A percentile compares a stretch with the other conserved stretches of the same genome.
Evolutionary conservation across 2,329 filamentous ascomycete genomes (phyloP).

Genomic region (Stemphylium vesicarium): DNA sequence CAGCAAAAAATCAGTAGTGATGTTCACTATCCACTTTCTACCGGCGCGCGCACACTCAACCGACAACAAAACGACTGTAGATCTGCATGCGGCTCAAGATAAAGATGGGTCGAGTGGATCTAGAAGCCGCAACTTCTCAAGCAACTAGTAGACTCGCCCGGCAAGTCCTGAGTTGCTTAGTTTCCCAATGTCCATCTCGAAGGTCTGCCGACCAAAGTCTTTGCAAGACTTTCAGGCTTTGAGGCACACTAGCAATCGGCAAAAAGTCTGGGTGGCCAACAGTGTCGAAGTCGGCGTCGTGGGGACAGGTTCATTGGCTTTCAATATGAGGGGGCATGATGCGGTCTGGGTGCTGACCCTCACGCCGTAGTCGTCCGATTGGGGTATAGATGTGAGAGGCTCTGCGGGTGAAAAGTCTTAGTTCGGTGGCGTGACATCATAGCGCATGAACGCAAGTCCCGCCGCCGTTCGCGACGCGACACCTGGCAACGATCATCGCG

Average conservation of each 20-base stretch:
- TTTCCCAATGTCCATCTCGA: background rate
- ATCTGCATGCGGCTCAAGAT: constrained; percentile 12
- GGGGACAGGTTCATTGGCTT: background rate
- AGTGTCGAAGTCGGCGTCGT: background rate
- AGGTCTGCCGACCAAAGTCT: background rate
- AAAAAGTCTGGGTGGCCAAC: background rate
- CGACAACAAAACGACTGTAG: constrained; percentile 7
- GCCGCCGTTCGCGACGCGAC: constrained; percentile 4
- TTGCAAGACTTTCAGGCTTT: too few species aligned
- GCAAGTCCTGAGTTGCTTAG: constrained; percentile 3
- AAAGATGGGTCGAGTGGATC: constrained; percentile 9
- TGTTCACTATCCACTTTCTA: constrained; percentile 5
- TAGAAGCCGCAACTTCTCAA: constrained; percentile 1
- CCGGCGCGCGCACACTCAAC: constrained; percentile 1
- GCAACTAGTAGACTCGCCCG: background rate
- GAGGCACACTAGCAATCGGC: background rate
- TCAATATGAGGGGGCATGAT: background rate
- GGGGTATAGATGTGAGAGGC: constrained; percentile 9
- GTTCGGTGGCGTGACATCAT: constrained; percentile 9
- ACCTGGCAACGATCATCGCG: background rate
- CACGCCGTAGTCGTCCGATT: constrained; percentile 10
- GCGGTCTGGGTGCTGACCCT: background rate
- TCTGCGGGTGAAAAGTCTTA: constrained; percentile 15
- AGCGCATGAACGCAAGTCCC: constrained; percentile 3
- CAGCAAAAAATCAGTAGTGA: constrained; percentile 8